phyloP scores from a whole-genome alignment of 2,329 filamentous ascomycete genomes.

The Tolypocladium guangdongense region DNA sequence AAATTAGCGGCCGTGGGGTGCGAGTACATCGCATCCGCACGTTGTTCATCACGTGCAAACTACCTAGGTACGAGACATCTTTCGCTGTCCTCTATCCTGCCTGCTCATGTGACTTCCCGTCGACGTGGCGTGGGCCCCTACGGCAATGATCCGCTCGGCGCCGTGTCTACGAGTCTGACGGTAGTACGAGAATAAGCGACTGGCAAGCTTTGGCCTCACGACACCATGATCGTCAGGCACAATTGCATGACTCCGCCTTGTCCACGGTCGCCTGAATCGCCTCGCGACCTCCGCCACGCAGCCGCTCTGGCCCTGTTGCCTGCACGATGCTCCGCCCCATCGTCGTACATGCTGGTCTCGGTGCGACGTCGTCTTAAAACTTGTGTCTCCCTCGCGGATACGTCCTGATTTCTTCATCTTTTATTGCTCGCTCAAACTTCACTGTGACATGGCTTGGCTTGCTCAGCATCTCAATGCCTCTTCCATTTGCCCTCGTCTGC shows the following conservation, averaged over 20 bases:
- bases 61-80: neutral
- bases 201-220: neutral
- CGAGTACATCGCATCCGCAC: neutral
- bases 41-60: neutral
- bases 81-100: neutral
- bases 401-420: neutral
- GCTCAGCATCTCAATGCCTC: constrained; percentile 36
- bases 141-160: neutral
- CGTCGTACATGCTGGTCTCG: neutral
- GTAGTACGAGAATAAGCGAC: too few species aligned
- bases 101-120: constrained; percentile 21
- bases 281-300: neutral
- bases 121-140: constrained; percentile 12
- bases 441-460: neutral
- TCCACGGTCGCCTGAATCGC: neutral
- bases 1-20: neutral
- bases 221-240: constrained; percentile 4
- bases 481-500: constrained; percentile 62
- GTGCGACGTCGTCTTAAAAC: neutral
- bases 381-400: neutral
- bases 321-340: neutral
- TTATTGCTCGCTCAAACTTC: neutral
- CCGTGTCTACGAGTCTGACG: neutral
- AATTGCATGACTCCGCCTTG: neutral
- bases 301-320: neutral